Base-by-base conservation (phyloP, 139 green algal genomes). In the Ostreobium quekettii region DNA sequence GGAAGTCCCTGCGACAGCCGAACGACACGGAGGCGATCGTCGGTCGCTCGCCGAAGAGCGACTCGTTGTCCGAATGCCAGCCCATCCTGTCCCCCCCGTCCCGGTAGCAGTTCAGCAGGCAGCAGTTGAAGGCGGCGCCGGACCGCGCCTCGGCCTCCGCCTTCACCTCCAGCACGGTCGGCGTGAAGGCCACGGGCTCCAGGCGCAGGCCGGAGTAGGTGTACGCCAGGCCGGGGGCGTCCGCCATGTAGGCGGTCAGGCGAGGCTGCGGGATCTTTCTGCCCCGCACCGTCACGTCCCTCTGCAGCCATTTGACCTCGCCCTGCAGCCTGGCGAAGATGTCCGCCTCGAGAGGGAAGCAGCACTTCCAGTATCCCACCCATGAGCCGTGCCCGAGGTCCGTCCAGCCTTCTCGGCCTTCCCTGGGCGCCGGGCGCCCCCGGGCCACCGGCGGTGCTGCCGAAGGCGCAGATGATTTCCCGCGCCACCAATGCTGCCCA, bases 11-110 rank as follows among this genome's bases (percentile, higher is more conserved):
- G 2, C 59, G n/a, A 0, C 59, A 42, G 31, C 83, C 83, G 69
- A 89, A 77, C 2, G 83, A 87, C 3, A 82, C 77, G 6, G 66
- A 75, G 7, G 60, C 57, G 72, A 87, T 74, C 28, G 53, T 79
- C 7, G 71, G 71, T 7, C 24, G 2, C 8, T 29, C 30, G 19
- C 70, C 65, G 37, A 77, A 76, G 33, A 83, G 36, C 8, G 71
- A 47, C 64, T 90, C 83, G 35, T 85, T 80, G 66, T 90, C 83
- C 32, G 72, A 72, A 67, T 90, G 84, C 81, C 80, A 89, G 1
- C 58, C 60, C 38, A 87, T 60, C 37, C 73, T 32, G 63, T 89
- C 76, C 3, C 32, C 53, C 24, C 83, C 83, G 58, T 71, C 46
- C 2, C 80, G 71, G 59, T 89, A 89, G 24, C 74, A 49, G 30